Conservation (phyloP, 2,329 filamentous ascomycete species). For the Chrysoporthe austroafricana region DNA sequence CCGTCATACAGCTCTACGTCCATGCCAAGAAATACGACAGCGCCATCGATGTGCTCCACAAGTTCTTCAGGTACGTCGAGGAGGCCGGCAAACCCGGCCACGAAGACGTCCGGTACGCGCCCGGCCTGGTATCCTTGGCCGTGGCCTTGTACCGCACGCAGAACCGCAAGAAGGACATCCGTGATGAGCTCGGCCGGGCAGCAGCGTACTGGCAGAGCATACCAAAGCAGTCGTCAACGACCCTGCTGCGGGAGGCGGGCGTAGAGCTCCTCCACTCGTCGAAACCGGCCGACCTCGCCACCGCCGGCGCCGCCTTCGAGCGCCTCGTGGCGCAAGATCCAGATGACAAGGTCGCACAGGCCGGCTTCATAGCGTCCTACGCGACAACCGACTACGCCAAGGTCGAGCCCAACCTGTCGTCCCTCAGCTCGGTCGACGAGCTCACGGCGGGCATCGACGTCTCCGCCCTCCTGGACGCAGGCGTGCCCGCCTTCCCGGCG, state of each 20-base stretch:
- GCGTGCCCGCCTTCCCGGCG: slow-evolving; percentile 58
- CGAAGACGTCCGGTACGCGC: slow-evolving; percentile 76
- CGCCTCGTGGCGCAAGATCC: slow-evolving; percentile 68
- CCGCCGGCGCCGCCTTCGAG: slow-evolving; percentile 79
- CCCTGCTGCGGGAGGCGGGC: slow-evolving; percentile 79
- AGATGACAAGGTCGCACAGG: slow-evolving; percentile 71
- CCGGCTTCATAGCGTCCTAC: slow-evolving; percentile 85
- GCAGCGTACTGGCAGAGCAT: slow-evolving; percentile 75
- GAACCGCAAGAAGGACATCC: slow-evolving; percentile 72
- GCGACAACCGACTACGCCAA: slow-evolving; percentile 64
- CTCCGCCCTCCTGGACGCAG: slow-evolving; percentile 65
- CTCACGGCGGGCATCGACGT: slow-evolving; percentile 66
- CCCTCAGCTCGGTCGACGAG: slow-evolving; percentile 64
- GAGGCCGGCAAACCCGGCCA: slow-evolving; percentile 58
- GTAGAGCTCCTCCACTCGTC: slow-evolving; percentile 79
- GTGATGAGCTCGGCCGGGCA: slow-evolving; percentile 75
- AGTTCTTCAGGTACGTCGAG: slow-evolving; percentile 75
- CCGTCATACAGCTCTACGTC: slow-evolving; percentile 80
- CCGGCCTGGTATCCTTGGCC: slow-evolving; percentile 79
- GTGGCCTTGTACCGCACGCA: slow-evolving; percentile 79
- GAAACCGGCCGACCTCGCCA: slow-evolving; percentile 66
- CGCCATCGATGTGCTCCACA: slow-evolving; percentile 75
- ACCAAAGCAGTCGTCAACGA: slow-evolving; percentile 37
- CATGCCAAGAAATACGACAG: slow-evolving; percentile 71
- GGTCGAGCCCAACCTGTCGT: slow-evolving; percentile 56